Evolutionary conservation across 495 filamentous ascomycete species (phyloP).

Genomic region (Penicillium cataractarum): DNA sequence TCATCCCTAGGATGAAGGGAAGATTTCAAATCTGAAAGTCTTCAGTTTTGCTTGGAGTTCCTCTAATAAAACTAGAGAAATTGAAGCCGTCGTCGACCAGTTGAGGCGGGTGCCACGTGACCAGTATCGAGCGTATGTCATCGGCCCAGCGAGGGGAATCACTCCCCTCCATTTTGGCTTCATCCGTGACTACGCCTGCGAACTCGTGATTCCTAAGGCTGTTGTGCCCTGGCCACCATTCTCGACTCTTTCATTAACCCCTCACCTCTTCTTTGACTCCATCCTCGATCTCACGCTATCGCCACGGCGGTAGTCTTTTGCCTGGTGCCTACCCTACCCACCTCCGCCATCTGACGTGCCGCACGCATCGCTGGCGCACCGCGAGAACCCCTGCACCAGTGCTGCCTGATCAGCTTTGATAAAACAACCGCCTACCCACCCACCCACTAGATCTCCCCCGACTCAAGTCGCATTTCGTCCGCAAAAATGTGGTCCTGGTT

Average conservation of each 20-base stretch:
- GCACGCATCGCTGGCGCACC: conserved; percentile 16
- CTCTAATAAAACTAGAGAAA: not conserved
- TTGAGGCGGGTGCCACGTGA: conserved; percentile 39
- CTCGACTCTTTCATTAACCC: not conserved
- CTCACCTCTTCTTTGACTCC: not conserved
- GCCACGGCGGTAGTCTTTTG: conserved; percentile 11
- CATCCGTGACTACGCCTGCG: conserved; percentile 20
- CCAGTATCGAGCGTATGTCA: conserved; percentile 42
- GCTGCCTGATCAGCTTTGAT: conserved; percentile 19
- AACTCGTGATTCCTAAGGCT: conserved; percentile 6
- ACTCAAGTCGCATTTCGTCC: conserved; percentile 5
- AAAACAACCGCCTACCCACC: not conserved
- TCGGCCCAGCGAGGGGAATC: conserved; percentile 45
- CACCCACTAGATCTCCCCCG: not conserved
- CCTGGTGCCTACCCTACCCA: conserved; percentile 27
- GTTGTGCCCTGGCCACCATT: not conserved
- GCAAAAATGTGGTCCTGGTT: conserved; percentile 84
- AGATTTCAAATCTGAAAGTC: not conserved
- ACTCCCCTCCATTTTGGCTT: conserved; percentile 30
- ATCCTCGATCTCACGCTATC: not conserved
- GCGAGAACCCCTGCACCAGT: conserved; percentile 11
- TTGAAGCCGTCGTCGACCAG: not conserved
- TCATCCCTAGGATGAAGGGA: conserved; percentile 43
- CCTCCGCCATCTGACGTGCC: conserved; percentile 28
- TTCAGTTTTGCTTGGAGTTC: not conserved